These are phyloP conservation scores for Xylariaceae sp. DNA, from an alignment of 2,329 filamentous ascomycete genomes.

Conservation along the genomic window DNA sequence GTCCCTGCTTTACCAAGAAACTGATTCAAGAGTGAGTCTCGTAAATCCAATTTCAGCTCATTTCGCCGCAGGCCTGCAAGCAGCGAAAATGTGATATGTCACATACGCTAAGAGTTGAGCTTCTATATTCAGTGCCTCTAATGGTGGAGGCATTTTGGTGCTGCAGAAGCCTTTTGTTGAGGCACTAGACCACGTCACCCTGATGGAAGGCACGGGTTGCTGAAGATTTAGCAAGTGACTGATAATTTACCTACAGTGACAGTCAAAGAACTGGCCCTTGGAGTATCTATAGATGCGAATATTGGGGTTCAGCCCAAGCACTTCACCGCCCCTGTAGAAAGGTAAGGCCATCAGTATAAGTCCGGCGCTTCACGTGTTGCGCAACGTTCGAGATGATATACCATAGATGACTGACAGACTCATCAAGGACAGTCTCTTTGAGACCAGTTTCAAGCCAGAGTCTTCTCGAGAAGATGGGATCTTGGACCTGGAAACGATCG, in stretches of 20 bases:
- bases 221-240: no score
- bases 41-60: no score
- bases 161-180: no score
- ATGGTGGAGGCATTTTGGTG: no score
- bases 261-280: slow-evolving; percentile 84
- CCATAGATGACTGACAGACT: slow-evolving; percentile 40
- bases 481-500: slow-evolving; percentile 80
- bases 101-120: no score
- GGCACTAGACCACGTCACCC: no score
- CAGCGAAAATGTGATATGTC: no score
- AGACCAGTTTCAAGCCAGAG: slow-evolving; percentile 78
- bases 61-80: no score
- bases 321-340: slow-evolving; percentile 68
- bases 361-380: background rate
- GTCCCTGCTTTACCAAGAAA: no score
- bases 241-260: slow-evolving; percentile 66
- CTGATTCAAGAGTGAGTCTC: no score
- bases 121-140: no score
- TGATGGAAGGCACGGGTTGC: no score
- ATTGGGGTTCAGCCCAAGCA: slow-evolving; percentile 81
- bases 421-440: slow-evolving; percentile 51
- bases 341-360: background rate
- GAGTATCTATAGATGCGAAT: slow-evolving; percentile 87
- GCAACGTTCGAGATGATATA: slow-evolving; percentile 25
- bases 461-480: slow-evolving; percentile 66